phyloP scores from a whole-genome alignment of 2,329 filamentous ascomycete species.

The Pyrenophora seminiperda region DNA sequence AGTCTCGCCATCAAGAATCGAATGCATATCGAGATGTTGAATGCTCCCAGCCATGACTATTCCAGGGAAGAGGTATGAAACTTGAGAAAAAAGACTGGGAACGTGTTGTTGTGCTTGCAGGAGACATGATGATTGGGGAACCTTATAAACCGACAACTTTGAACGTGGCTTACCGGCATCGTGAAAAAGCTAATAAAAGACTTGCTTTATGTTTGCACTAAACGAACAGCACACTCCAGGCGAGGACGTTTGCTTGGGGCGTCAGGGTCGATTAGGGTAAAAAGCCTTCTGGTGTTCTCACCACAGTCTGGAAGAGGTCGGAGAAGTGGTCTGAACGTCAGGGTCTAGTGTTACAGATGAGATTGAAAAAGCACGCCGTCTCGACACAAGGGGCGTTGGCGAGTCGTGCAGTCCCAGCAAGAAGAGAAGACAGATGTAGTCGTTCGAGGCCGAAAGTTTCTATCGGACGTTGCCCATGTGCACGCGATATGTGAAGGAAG shows the following conservation, averaged over 20 bases:
- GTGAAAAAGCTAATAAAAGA: constrained; percentile 7
- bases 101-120: not conserved
- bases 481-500: constrained; percentile 22
- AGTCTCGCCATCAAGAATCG: constrained; percentile 16
- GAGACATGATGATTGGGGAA: constrained; percentile 1
- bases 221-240: constrained; percentile 10
- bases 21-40: constrained; percentile 12
- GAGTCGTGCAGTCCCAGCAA: not conserved
- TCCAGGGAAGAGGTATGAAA: not conserved
- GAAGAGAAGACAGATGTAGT: not conserved
- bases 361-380: constrained; percentile 14
- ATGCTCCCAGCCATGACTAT: constrained; percentile 19
- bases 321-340: constrained; percentile 15
- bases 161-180: constrained; percentile 39
- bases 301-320: constrained; percentile 24
- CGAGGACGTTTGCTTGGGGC: constrained; percentile 13
- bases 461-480: constrained; percentile 2
- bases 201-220: constrained; percentile 19
- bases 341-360: constrained; percentile 30
- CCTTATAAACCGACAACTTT: constrained; percentile 13
- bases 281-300: constrained; percentile 14
- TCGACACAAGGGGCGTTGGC: not conserved
- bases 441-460: too few species aligned
- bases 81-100: not conserved
- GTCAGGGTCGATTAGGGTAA: constrained; percentile 5